Conservation (phyloP, 2,329 filamentous ascomycete species). For the Exophiala xenobiotica region DNA sequence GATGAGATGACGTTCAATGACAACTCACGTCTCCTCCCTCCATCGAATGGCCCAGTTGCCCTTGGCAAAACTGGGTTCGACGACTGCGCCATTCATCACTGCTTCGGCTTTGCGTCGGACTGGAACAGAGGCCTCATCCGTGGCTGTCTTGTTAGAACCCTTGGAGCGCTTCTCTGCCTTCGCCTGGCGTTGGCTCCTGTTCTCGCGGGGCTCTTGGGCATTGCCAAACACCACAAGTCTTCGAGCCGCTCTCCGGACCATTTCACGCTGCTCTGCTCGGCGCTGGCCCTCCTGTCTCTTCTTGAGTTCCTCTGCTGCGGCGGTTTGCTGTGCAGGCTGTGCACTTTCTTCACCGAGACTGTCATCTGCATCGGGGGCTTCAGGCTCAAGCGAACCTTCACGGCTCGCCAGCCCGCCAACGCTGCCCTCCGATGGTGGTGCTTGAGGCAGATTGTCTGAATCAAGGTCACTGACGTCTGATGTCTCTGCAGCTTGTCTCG, state of each 20-base stretch:
- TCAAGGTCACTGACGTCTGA: slow-evolving; percentile 34
- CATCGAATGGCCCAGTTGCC: slow-evolving; percentile 57
- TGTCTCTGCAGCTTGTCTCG: neutral
- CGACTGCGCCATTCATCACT: slow-evolving; percentile 58
- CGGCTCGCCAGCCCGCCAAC: neutral
- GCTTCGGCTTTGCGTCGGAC: slow-evolving; percentile 54
- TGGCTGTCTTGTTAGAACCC: neutral
- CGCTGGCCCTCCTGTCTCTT: slow-evolving; percentile 25
- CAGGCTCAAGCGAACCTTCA: neutral
- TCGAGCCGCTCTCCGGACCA: slow-evolving; percentile 26
- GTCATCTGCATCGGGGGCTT: slow-evolving; percentile 53
- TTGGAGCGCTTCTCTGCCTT: neutral
- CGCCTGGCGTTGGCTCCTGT: neutral
- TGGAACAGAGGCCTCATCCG: neutral
- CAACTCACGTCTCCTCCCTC: slow-evolving; percentile 2
- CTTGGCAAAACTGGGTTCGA: slow-evolving; percentile 62
- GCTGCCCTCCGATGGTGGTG: slow-evolving; percentile 1
- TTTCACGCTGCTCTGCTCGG: slow-evolving; percentile 26
- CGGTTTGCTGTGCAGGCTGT: slow-evolving; percentile 49
- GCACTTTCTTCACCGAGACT: slow-evolving; percentile 58
- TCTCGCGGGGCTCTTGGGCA: slow-evolving; percentile 2
- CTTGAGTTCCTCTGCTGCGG: slow-evolving; percentile 12
- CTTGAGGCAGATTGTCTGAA: slow-evolving; percentile 49
- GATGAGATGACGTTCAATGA: slow-evolving; percentile 19
- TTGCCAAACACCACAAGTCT: slow-evolving; percentile 25